These are phyloP conservation scores for Athelia psychrophila DNA, from an alignment of 1,284 basidiomycete genomes.

Conservation along the genomic window DNA sequence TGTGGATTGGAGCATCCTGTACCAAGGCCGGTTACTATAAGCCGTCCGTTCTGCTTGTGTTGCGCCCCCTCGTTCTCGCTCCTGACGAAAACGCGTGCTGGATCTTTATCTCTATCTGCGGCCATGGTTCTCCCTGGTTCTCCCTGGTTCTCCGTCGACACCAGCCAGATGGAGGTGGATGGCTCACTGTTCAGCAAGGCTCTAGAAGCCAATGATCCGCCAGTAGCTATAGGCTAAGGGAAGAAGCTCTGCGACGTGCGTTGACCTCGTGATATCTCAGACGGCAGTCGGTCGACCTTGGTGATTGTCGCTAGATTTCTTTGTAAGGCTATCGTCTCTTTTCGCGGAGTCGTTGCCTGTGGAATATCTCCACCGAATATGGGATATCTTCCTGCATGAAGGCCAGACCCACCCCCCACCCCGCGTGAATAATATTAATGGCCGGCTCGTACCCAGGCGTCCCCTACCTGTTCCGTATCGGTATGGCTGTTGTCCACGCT, in stretches of 20 bases:
- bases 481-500: conserved; percentile 69
- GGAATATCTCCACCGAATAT: conserved; percentile 74
- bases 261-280: conserved; percentile 59
- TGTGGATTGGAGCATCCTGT: no score
- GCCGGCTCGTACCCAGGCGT: conserved; percentile 65
- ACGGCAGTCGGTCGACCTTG: conserved; percentile 58
- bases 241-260: conserved; percentile 70
- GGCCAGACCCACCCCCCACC: conserved; percentile 40
- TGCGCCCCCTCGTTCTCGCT: conserved; percentile 76
- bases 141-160: conserved; percentile 72
- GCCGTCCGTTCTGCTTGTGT: no score
- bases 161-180: conserved; percentile 80
- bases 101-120: conserved; percentile 85
- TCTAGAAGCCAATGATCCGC: conserved; percentile 66
- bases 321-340: conserved; percentile 72
- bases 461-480: conserved; percentile 78
- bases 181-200: conserved; percentile 74
- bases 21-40: no score
- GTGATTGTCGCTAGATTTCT: conserved; percentile 33
- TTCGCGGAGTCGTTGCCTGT: conserved; percentile 80
- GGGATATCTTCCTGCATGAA: conserved; percentile 88
- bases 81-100: conserved; percentile 94
- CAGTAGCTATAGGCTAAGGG: no score
- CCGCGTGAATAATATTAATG: not conserved
- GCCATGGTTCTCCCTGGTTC: conserved; percentile 80